These are phyloP conservation scores for Ramaria rubella DNA, from an alignment of 768 basidiomycete genomes.

Conservation along the genomic window DNA sequence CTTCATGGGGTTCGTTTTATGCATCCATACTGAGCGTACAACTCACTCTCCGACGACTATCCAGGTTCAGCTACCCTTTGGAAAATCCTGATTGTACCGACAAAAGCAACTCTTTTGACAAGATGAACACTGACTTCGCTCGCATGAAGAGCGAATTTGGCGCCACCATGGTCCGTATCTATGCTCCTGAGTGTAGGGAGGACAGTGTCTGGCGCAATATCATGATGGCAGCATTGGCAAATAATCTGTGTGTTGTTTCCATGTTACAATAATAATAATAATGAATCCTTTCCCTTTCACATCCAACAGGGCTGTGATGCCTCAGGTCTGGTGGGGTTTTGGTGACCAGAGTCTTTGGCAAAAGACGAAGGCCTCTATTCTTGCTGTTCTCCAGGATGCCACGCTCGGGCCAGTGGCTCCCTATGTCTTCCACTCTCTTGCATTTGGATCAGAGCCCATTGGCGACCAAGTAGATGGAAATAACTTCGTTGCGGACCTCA, in stretches of 20 bases:
- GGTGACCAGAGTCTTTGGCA: constrained; percentile 11
- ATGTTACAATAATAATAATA: constrained; percentile 4
- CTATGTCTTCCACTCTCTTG: constrained; percentile 15
- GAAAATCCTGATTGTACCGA: constrained; percentile 11
- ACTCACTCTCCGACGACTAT: background rate
- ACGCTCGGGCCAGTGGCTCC: constrained; percentile 9
- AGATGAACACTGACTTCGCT: constrained; percentile 10
- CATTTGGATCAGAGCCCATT: constrained; percentile 16
- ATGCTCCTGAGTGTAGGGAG: constrained; percentile 13
- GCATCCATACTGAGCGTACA: background rate
- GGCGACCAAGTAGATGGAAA: constrained; percentile 15
- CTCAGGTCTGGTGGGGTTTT: constrained; percentile 13
- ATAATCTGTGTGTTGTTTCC: constrained; percentile 13
- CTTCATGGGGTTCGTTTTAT: constrained; percentile 7
- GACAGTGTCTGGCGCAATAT: constrained; percentile 12
- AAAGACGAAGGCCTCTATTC: constrained; percentile 5
- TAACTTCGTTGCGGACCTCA: constrained; percentile 9
- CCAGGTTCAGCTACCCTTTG: constrained; percentile 10
- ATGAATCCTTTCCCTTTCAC: no score
- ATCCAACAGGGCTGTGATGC: constrained; percentile 8
- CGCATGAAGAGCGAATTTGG: constrained; percentile 16
- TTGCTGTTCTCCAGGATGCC: constrained; percentile 7
- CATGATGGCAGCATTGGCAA: constrained; percentile 5
- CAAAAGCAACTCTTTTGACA: constrained; percentile 4
- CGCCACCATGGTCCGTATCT: constrained; percentile 15